Evolutionary conservation across 148 eudicot genomes (phyloP).

Genomic region (Camellia sinensis): DNA sequence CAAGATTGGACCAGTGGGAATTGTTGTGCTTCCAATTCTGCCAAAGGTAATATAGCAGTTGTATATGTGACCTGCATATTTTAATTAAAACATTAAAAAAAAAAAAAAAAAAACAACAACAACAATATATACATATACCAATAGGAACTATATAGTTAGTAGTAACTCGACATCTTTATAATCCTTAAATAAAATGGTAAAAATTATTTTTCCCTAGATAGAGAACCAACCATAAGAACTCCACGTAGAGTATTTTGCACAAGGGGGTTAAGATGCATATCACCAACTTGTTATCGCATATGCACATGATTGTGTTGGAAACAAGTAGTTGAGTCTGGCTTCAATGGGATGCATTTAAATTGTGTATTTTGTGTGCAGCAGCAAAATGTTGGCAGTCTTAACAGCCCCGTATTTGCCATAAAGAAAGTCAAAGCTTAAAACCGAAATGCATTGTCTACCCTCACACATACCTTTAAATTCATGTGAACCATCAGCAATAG

Average conservation of each 20-base stretch:
- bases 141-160: not conserved
- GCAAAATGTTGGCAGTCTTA: not conserved
- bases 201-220: not conserved
- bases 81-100: not conserved
- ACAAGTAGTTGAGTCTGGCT: not conserved
- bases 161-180: not conserved
- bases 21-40: conserved; percentile 76
- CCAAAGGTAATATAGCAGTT: conserved; percentile 59
- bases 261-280: not conserved
- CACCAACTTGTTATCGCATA: not conserved
- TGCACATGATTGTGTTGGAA: not conserved
- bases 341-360: not conserved
- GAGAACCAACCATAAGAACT: not conserved
- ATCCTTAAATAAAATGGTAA: not conserved
- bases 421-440: not conserved
- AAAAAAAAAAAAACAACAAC: not conserved
- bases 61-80: conserved; percentile 63
- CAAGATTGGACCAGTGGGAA: conserved; percentile 94
- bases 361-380: not conserved
- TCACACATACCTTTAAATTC: not conserved
- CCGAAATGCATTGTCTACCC: not conserved
- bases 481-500: not conserved
- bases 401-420: not conserved
- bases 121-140: no score
- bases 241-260: not conserved